Evolutionary conservation across 352 stramenopile species (phyloP).

Genomic region (Phytophthora melonis): DNA sequence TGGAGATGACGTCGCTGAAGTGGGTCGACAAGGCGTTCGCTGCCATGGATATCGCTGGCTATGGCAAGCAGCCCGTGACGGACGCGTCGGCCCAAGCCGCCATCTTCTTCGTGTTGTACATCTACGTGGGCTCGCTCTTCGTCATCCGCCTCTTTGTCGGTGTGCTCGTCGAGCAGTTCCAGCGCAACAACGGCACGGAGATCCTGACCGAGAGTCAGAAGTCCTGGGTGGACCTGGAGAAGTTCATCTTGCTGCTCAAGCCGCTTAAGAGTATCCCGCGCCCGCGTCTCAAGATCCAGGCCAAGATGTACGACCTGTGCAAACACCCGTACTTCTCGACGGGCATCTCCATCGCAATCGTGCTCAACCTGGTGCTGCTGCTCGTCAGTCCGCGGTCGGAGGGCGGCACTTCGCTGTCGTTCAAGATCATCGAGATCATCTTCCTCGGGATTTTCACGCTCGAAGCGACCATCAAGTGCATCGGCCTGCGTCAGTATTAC

Average conservation of each 20-base stretch:
- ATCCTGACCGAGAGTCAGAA: slow-evolving; percentile 84
- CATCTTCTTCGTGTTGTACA: slow-evolving; percentile 79
- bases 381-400: slow-evolving; percentile 62
- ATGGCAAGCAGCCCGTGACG: slow-evolving; percentile 53
- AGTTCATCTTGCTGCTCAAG: slow-evolving; percentile 80
- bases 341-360: slow-evolving; percentile 62
- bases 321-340: slow-evolving; percentile 67
- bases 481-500: slow-evolving; percentile 75
- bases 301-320: slow-evolving; percentile 64
- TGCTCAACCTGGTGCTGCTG: slow-evolving; percentile 77
- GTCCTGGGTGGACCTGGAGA: slow-evolving; percentile 83
- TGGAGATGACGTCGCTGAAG: slow-evolving; percentile 87
- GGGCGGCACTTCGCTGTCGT: slow-evolving; percentile 40
- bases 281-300: slow-evolving; percentile 39
- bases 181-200: slow-evolving; percentile 85
- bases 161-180: slow-evolving; percentile 85
- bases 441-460: slow-evolving; percentile 70
- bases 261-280: slow-evolving; percentile 65
- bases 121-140: slow-evolving; percentile 82
- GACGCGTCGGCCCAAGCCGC: slow-evolving; percentile 58
- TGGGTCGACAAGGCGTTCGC: slow-evolving; percentile 84
- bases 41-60: slow-evolving; percentile 75
- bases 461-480: slow-evolving; percentile 64
- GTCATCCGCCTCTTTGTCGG: slow-evolving; percentile 84
- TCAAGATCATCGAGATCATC: slow-evolving; percentile 72